Evolutionary conservation across 2,329 filamentous ascomycete genomes (phyloP), one percentile per base, ranked within the genome.

Genomic region (Stagonosporopsis chrysanthemi): DNA sequence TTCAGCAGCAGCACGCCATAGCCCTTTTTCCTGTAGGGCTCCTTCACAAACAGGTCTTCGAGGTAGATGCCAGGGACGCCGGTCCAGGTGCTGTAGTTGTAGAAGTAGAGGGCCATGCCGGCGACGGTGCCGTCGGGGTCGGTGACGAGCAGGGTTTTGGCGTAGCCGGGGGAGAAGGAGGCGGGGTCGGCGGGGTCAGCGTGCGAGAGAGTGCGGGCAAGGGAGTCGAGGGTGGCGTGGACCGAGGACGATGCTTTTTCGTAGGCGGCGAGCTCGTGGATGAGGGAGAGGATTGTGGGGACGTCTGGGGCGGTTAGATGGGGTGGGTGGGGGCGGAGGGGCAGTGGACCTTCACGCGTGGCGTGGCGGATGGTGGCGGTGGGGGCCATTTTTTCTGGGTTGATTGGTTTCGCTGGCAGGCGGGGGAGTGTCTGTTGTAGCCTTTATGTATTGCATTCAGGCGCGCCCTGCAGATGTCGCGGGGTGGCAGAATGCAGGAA

Each of bases 31-130:
- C 95, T 83, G 67, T 90, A 87, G 41, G 80, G 79, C 1, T 87
- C 83, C 66, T 87, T 83, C 38, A 99, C 91, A 70, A 89, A 97
- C n/a, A 98, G 81, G 72, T 98, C 94, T 76, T 98, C 94, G 35
- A 98, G 87, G 76, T 96, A 97, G 71, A 99, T 90, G 2, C 94
- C 94, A 0, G 93, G 87, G 42, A 85, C 86, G n/a, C 90, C 86
- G 8, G 90, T 86, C 95, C 95, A 98, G 0, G 94, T 97, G 71
- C 88, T 92, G 79, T 97, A 98, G 79, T 94, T 98, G 82, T 94
- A 92, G 77, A 96, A 98, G 80, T 92, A 97, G 38, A 97, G 79
- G 1, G 92, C 92, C 85, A 97, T 91, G 44, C 90, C 92, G 0
- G 86, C 90, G 75, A 85, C 72, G 29, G 75, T 69, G 40, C 68